Evolutionary conservation across 2,329 filamentous ascomycete genomes (phyloP), one percentile per base, ranked within the genome.

Genomic region (Apiospora hydei): DNA sequence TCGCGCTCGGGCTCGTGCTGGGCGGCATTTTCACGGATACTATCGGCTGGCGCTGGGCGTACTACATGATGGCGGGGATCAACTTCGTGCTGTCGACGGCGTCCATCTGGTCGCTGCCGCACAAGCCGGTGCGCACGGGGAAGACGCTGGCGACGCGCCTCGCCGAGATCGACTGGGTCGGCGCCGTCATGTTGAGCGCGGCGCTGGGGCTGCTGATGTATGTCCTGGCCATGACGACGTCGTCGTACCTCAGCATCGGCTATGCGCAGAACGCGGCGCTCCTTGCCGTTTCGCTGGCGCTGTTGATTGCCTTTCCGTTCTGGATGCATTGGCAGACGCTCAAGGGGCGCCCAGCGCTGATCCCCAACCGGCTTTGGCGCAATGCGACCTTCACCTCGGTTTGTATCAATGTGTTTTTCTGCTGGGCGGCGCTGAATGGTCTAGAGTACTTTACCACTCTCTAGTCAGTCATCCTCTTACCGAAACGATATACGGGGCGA

Each of bases 291-390:
- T 81, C 84, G 0, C 70, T 85, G 3, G 77, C 79, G 34, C 76
- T 84, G 41, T 80, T 88, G 4, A 83, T 84, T 0, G 76, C 78
- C 0, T 89, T 89, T 74, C 80, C 84, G 6, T 74, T 82, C 14
- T 89, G 88, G 85, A 75, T 77, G 73, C 34, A 71, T 10, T 53
- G 61, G 16, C 72, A 73, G 13, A 69, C 43, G 10, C 71, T 67
- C 2, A 69, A 69, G 5, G 38, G 61, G 5, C 72, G 71, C 3
- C 72, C 87, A 24, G 85, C 86, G 3, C 76, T 89, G 4, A 89
- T 91, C 38, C 88, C 88, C 0, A 90, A 90, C 75, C 85, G 84
- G 0, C 78, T 90, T 0, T 90, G 89, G 89, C 82, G 79, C 24
- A 88, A 89, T 49, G 78, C 78, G 0, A 78, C 84, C 7, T 90